A percentile compares a stretch with the other conserved stretches of the same genome.
Evolutionary conservation across 2,329 filamentous ascomycete genomes (phyloP).

Genomic region (Pseudogymnoascus sp.): DNA sequence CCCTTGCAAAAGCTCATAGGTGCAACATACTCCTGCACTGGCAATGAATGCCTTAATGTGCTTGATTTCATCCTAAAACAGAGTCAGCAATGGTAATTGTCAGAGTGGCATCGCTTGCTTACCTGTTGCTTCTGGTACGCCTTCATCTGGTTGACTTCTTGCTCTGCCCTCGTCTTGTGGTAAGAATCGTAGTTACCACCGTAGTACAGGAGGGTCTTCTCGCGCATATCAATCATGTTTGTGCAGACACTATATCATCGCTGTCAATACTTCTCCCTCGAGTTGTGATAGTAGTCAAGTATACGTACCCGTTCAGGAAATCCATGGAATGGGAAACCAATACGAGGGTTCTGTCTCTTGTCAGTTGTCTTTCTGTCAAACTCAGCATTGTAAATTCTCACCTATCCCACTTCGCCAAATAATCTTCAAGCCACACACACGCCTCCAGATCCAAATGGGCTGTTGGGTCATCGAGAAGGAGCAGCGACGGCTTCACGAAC

Average conservation of each 20-base stretch:
- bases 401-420: conserved; percentile 94
- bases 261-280: background rate
- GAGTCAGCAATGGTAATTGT: background rate
- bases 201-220: conserved; percentile 86
- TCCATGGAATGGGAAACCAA: conserved; percentile 97
- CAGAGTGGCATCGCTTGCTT: background rate
- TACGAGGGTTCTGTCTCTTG: conserved; percentile 65
- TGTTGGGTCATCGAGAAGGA: conserved; percentile 95
- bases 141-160: conserved; percentile 98
- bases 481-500: conserved; percentile 93
- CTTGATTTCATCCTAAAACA: conserved; percentile 69
- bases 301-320: conserved; percentile 70
- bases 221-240: conserved; percentile 97
- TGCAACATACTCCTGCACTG: conserved; percentile 64
- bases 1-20: background rate
- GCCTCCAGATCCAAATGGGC: conserved; percentile 99
- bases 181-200: conserved; percentile 99
- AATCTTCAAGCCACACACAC: conserved; percentile 99
- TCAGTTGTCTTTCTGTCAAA: background rate
- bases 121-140: conserved; percentile 93
- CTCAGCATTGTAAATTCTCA: background rate
- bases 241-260: conserved; percentile 63
- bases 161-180: conserved; percentile 85
- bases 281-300: background rate
- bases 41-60: conserved; percentile 99